Base-by-base conservation (phyloP, 768 basidiomycete species). In the Dendrothele bispora region DNA sequence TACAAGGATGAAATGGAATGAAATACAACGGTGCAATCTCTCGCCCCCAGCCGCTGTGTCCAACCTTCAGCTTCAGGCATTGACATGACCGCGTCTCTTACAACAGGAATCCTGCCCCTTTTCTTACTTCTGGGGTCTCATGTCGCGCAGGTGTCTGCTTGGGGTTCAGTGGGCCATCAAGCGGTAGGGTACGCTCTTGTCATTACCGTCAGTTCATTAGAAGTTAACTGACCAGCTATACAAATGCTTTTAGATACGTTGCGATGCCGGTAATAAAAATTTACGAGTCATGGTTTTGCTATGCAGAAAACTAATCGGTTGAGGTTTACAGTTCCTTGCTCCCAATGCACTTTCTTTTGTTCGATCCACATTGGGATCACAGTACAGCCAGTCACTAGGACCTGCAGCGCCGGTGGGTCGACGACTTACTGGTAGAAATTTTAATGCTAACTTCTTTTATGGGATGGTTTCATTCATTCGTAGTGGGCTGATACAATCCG, bases 151-250 rank as follows among this genome's bases (percentile, higher is more conserved):
- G 17, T 20, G n/a, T 8, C 28, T 20, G 41, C 17, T 18, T 29
- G 41, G 41, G 41, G 28, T 20, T 29, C 32, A 20, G 21, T 29
- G 32, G 41, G 41, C 24, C 27, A 43, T 29, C 24, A 43, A 27
- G 41, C 41, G 15, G 41, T 43, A 43, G 41, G 41, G 41, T 43
- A 20, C 12, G 26, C n/a, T n/a, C n/a, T n/a, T n/a, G n/a, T n/a
- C n/a, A n/a, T n/a, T n/a, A n/a, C n/a, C n/a, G n/a, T n/a, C n/a
- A n/a, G n/a, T n/a, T n/a, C n/a, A n/a, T n/a, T n/a, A n/a, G n/a
- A n/a, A n/a, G n/a, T n/a, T n/a, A n/a, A n/a, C n/a, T n/a, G n/a
- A n/a, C n/a, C n/a, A n/a, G n/a, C n/a, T n/a, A n/a, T n/a, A n/a
- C n/a, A 7, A 25, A 17, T 25, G 3, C 17, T 27, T n/a, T 7